These are phyloP conservation scores for Pseudocercospora cruenta DNA, from an alignment of 2,329 filamentous ascomycete genomes.

Conservation along the genomic window DNA sequence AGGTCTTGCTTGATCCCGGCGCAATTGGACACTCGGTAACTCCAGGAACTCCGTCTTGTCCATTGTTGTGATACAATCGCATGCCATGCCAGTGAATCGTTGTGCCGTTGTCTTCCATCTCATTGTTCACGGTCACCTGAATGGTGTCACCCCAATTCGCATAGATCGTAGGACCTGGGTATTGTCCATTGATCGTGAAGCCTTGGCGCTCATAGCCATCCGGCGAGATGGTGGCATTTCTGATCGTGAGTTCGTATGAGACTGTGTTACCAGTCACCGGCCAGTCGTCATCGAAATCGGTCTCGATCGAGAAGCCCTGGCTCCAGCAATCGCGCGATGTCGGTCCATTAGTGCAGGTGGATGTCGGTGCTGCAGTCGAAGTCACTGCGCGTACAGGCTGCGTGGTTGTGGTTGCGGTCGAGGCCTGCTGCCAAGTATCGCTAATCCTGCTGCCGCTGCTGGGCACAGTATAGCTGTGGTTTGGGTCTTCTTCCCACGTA, in stretches of 20 bases:
- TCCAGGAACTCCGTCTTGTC: conserved; percentile 61
- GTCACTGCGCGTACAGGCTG: neutral
- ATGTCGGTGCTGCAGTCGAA: conserved; percentile 25
- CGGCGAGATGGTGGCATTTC: conserved; percentile 50
- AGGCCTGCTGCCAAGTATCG: conserved; percentile 43
- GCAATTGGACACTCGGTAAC: conserved; percentile 52
- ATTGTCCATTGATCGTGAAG: conserved; percentile 63
- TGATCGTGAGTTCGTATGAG: conserved; percentile 40
- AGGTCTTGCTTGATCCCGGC: conserved; percentile 58
- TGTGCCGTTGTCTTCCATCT: conserved; percentile 59
- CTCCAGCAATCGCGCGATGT: conserved; percentile 36
- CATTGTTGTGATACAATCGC: conserved; percentile 58
- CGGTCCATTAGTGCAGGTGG: conserved; percentile 37
- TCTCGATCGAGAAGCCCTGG: conserved; percentile 35
- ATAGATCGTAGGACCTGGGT: conserved; percentile 56
- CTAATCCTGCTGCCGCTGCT: conserved; percentile 43
- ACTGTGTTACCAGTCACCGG: conserved; percentile 40
- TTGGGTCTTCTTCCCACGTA: conserved; percentile 66
- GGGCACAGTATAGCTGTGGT: conserved; percentile 48
- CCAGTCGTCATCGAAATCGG: conserved; percentile 40
- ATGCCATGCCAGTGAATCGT: conserved; percentile 67
- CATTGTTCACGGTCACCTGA: conserved; percentile 62
- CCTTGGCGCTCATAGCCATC: conserved; percentile 42
- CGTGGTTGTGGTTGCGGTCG: conserved; percentile 16
- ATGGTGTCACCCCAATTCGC: conserved; percentile 39